Base-by-base conservation (phyloP, 2,329 filamentous ascomycete species). In the Beauveria rudraprayagi region DNA sequence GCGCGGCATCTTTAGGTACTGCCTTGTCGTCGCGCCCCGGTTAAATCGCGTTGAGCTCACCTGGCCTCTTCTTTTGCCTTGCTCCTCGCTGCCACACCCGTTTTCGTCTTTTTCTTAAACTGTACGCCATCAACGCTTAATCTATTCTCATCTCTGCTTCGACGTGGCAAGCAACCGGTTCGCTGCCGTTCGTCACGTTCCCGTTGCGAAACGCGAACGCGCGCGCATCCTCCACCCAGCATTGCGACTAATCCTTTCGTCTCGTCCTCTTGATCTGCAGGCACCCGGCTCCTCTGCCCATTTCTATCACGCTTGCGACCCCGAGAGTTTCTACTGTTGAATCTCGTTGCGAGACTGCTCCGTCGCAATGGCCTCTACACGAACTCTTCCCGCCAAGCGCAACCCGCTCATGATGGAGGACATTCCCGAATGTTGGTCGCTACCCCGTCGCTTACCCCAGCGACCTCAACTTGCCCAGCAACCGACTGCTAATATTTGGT, bases 391-490 rank as follows among this genome's bases (percentile, higher is more conserved):
- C 19, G 76, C 77, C 67, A 76, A 77, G 73, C 77, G 78, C 67
- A 89, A 89, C 72, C 84, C 83, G 65, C 77, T 88, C 62, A 79
- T 89, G 71, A 78, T 81, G 40, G 81, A 84, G 59, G 80, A 84
- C 66, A 78, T 86, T 62, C 86, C 86, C 44, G 61, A 61, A 46
- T 62, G 66, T 67, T 66, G 61, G 58, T 57, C 22, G 46, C 48
- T 14, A 6, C 48, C 40, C 37, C 50, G 53, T 44, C 50, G 37
- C 57, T 66, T 70, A 53, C 68, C 65, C 55, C 50, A 63, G 61
- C 43, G 65, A 19, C 7, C 47, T 16, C 54, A 65, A 62, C 64
- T 65, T 63, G 58, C 62, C 43, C 6, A 22, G 22, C 19, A 44
- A 28, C 26, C 44, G 24, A 28, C 34, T 44, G 34, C 59, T 56